Conservation (phyloP, 2,329 filamentous ascomycete species). For the Aspergillus sp. region DNA sequence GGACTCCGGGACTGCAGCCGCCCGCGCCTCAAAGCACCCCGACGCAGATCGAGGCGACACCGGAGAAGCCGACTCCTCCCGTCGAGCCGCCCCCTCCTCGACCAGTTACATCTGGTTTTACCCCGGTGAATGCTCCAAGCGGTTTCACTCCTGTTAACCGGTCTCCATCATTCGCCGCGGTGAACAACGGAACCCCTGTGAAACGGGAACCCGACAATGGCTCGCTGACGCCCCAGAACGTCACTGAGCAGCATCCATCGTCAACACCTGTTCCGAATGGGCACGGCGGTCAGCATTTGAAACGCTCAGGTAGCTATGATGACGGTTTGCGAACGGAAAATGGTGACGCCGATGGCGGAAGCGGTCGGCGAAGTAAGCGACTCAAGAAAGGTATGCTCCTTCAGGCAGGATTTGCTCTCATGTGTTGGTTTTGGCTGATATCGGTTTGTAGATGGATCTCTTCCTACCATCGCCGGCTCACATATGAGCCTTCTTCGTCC, state of each 20-base stretch:
- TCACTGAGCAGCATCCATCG: conserved; percentile 56
- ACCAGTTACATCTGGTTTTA: conserved; percentile 49
- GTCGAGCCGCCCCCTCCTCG: conserved; percentile 31
- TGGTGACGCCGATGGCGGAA: conserved; percentile 52
- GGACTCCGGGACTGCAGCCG: conserved; percentile 58
- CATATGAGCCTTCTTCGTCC: conserved; percentile 94
- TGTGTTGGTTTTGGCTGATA: neutral
- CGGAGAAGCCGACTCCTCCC: conserved; percentile 26
- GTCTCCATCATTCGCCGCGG: conserved; percentile 34
- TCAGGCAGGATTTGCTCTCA: neutral
- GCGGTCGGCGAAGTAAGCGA: conserved; percentile 78
- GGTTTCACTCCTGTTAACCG: conserved; percentile 54
- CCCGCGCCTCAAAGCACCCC: conserved; percentile 49
- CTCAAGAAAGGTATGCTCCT: conserved; percentile 64
- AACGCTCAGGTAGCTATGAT: conserved; percentile 63
- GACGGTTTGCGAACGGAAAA: conserved; percentile 35
- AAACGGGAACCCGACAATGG: conserved; percentile 47
- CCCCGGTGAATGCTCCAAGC: conserved; percentile 56
- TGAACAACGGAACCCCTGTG: conserved; percentile 31
- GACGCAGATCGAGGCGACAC: conserved; percentile 27
- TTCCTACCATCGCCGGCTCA: conserved; percentile 77
- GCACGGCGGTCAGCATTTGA: conserved; percentile 51
- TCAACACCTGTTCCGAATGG: conserved; percentile 46
- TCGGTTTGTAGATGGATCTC: conserved; percentile 40
- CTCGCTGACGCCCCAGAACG: conserved; percentile 53